Evolutionary conservation across 495 filamentous ascomycete genomes (phyloP).

Genomic region (Entonaema liquescens): DNA sequence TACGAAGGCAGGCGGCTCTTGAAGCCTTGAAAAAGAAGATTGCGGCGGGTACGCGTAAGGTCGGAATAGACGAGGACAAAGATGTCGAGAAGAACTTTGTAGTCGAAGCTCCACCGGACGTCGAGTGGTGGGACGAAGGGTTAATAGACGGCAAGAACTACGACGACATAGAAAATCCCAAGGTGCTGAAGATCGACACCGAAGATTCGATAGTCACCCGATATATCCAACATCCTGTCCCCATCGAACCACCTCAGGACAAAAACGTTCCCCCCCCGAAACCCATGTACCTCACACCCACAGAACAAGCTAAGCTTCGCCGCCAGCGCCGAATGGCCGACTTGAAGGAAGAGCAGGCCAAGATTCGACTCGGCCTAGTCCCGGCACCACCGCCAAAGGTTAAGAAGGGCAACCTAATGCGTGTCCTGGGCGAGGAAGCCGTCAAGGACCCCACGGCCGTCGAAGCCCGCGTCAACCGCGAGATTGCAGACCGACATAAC

Average conservation of each 20-base stretch:
- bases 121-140: conserved; percentile 99
- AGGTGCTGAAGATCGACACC: conserved; percentile 75
- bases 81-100: conserved; percentile 89
- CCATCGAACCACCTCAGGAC: conserved; percentile 89
- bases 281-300: conserved; percentile 90
- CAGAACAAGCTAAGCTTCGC: conserved; percentile 90
- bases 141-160: conserved; percentile 80
- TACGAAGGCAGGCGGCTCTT: conserved; percentile 84
- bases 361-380: conserved; percentile 88
- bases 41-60: conserved; percentile 82
- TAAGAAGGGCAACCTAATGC: conserved; percentile 95
- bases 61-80: conserved; percentile 88
- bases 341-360: conserved; percentile 94
- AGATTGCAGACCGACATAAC: conserved; percentile 84
- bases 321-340: conserved; percentile 90
- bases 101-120: conserved; percentile 82
- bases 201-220: conserved; percentile 84
- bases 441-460: conserved; percentile 98
- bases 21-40: conserved; percentile 95
- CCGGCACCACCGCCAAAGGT: conserved; percentile 92
- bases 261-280: conserved; percentile 80
- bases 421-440: conserved; percentile 94
- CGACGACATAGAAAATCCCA: conserved; percentile 68
- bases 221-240: conserved; percentile 94
- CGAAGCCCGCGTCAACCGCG: conserved; percentile 88